Percentiles rank a stretch among this genome's conserved stretches.
Conservation (phyloP, 2,329 filamentous ascomycete genomes). For the Macrophomina phaseolina region DNA sequence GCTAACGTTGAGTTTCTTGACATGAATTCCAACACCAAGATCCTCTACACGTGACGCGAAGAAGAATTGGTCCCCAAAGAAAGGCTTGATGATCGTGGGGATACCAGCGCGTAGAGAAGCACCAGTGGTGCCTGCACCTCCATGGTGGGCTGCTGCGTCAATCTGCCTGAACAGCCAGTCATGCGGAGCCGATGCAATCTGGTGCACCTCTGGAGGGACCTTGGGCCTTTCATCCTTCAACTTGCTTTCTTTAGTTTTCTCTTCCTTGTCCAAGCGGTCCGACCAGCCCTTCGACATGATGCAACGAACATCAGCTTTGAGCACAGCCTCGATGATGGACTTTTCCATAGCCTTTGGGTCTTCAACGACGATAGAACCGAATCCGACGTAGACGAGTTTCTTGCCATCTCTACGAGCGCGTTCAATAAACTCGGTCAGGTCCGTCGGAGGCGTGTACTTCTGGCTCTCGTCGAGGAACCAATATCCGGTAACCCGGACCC, state of each 20-base stretch:
- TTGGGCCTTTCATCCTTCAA: slow-evolving; percentile 39
- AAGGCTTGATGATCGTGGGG: slow-evolving; percentile 93
- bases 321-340: slow-evolving; percentile 90
- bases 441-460: slow-evolving; percentile 74
- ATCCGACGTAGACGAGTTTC: slow-evolving; percentile 95
- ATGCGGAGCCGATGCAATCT: slow-evolving; percentile 90
- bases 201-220: slow-evolving; percentile 79
- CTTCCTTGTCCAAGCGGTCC: slow-evolving; percentile 69
- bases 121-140: slow-evolving; percentile 92
- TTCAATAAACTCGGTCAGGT: slow-evolving; percentile 79
- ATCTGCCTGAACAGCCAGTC: slow-evolving; percentile 97
- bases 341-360: slow-evolving; percentile 87
- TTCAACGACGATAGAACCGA: slow-evolving; percentile 92
- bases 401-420: slow-evolving; percentile 76
- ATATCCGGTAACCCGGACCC: slow-evolving; percentile 96
- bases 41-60: slow-evolving; percentile 91
- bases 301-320: slow-evolving; percentile 90
- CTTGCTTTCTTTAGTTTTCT: slow-evolving; percentile 53
- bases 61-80: slow-evolving; percentile 98
- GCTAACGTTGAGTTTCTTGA: slow-evolving; percentile 88
- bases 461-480: slow-evolving; percentile 88
- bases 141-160: slow-evolving; percentile 92
- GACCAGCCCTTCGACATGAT: slow-evolving; percentile 98
- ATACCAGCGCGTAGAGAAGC: slow-evolving; percentile 89
- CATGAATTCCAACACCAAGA: slow-evolving; percentile 85